Base-by-base conservation (phyloP, 2,329 filamentous ascomycete species). In the Fusarium newnesense region DNA sequence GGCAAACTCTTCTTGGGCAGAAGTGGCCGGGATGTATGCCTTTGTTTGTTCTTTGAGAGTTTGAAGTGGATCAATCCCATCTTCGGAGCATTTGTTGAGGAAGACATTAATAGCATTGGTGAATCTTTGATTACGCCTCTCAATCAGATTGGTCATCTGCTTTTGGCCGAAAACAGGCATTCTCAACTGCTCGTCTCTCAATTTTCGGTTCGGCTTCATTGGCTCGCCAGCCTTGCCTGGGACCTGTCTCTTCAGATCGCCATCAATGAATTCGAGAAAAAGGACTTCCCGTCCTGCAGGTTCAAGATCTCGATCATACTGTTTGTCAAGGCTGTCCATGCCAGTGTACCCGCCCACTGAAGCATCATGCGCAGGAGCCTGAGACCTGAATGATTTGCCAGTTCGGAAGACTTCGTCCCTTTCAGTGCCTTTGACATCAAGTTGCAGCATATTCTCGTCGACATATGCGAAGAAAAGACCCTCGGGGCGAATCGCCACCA, bases 141-240 rank as follows among this genome's bases (percentile, higher is more conserved):
- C 94, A 75, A 99, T 98, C 74, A 98, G 81, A 59, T 87, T 89
- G 79, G 93, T 91, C 93, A 98, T 94, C 82, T 97, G 94, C 81
- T 95, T 95, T 82, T 97, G 95, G 72, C 94, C 94, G 83, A 91
- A 98, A 13, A 97, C 93, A 0, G 96, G 96, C 91, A 98, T 94
- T 81, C 93, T 97, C 74, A 98, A 80, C 68, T 94, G 90, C 77
- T 97, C 95, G 26, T 95, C 89, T 66, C 90, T 88, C 71, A 95
- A 85, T 77, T 89, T 93, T 64, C 90, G 88, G 18, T 87, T 90
- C 2, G 92, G 88, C 61, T 91, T 92, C 0, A 87, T 90, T 2
- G 91, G 87, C 80, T 95, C 91, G 2, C 93, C 93, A 0, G 92
- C 93, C 60, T 90, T 88, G 79, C 92, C 85, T 60, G 87, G 85